A percentile compares a stretch with the other conserved stretches of the same genome.
These are phyloP conservation scores for Vitis hybrid DNA, from an alignment of 177 flowering plant species.

Conservation along the genomic window DNA sequence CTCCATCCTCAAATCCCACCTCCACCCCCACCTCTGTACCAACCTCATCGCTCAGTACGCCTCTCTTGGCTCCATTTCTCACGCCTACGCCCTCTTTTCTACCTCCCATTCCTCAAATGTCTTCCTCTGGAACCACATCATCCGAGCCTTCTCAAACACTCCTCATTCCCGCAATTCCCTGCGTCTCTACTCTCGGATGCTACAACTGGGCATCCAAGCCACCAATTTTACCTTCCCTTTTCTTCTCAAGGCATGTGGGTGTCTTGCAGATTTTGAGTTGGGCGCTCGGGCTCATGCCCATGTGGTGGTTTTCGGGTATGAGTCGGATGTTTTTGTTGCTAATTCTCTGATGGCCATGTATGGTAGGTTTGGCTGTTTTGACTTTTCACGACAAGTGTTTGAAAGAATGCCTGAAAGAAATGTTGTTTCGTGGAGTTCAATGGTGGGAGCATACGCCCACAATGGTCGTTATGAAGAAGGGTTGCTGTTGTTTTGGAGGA, in stretches of 20 bases:
- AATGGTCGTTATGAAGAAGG: constrained; percentile 24
- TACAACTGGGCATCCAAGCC: background rate
- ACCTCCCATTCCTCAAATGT: constrained; percentile 3
- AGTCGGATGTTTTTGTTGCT: constrained; percentile 14
- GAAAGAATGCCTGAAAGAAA: constrained; percentile 24
- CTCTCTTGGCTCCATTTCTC: constrained; percentile 11
- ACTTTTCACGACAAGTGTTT: constrained; percentile 14
- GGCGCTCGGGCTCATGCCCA: constrained; percentile 16
- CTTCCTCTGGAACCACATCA: constrained; percentile 23
- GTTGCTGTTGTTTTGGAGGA: constrained; percentile 19
- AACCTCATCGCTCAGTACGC: constrained; percentile 20
- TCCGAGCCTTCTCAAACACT: constrained; percentile 16
- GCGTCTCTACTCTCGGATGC: constrained; percentile 18
- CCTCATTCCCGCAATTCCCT: background rate
- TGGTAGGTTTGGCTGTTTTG: constrained; percentile 9
- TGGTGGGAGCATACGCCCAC: constrained; percentile 29
- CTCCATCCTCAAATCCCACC: constrained; percentile 10
- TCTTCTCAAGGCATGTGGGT: constrained; percentile 25
- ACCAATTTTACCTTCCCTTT: constrained; percentile 28
- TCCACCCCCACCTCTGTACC: constrained; percentile 20
- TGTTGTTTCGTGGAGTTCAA: constrained; percentile 22
- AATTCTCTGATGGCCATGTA: constrained; percentile 27
- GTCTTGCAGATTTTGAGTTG: constrained; percentile 1
- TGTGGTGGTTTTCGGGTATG: constrained; percentile 11
- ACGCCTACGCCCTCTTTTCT: constrained; percentile 19